Conservation (phyloP, 2,329 filamentous ascomycete species). For the Domatiomyces globalis region DNA sequence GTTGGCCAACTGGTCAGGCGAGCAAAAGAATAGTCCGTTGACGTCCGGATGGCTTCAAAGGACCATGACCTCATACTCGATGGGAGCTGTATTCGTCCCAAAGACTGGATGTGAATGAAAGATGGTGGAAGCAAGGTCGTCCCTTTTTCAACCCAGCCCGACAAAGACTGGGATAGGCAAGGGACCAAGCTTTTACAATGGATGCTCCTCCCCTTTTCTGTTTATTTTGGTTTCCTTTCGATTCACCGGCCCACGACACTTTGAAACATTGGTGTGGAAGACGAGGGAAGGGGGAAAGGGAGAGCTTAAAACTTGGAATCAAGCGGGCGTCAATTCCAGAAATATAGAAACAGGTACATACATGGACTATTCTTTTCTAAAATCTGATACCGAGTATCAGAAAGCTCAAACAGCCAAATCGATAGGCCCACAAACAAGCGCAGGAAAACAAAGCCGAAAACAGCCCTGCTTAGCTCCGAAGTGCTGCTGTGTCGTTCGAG, state of each 20-base stretch:
- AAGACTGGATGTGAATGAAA: background rate
- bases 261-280: background rate
- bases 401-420: background rate
- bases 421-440: background rate
- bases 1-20: background rate
- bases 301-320: conserved; percentile 2
- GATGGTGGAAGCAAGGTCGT: background rate
- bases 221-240: background rate
- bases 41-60: background rate
- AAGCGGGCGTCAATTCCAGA: conserved; percentile 17
- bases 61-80: background rate
- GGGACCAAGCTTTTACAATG: background rate
- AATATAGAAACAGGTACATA: background rate
- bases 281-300: no score
- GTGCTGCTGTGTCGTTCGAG: background rate
- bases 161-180: background rate
- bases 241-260: background rate
- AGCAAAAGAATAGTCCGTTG: background rate
- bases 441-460: background rate
- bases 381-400: background rate
- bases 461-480: background rate
- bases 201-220: background rate
- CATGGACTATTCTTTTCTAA: background rate
- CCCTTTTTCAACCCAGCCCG: background rate
- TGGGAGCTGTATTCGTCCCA: background rate